Conservation (phyloP, 495 filamentous ascomycete genomes). For the Podospora pseudocomata region DNA sequence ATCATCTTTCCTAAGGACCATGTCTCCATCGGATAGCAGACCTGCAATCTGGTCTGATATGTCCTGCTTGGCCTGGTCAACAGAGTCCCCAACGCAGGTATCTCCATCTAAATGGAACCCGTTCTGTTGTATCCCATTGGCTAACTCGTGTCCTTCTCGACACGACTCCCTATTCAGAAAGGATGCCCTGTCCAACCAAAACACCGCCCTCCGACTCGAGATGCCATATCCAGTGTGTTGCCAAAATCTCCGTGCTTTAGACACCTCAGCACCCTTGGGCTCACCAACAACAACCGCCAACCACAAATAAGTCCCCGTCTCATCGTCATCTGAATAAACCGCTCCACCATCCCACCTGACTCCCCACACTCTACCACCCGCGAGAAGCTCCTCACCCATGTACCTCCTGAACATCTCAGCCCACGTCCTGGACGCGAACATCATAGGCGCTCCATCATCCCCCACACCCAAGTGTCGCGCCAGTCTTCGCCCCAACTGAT, state of each 20-base stretch:
- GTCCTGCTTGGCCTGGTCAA: neutral
- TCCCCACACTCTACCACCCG: neutral
- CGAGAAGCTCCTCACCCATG: neutral
- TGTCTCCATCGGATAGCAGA: neutral
- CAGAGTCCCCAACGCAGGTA: neutral
- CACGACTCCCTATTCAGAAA: neutral
- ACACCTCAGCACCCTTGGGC: constrained; percentile 16
- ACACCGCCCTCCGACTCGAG: constrained; percentile 25
- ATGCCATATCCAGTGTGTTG: constrained; percentile 33
- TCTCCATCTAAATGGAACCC: neutral
- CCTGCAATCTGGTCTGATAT: neutral
- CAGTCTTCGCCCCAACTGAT: constrained; percentile 9
- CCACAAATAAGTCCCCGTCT: neutral
- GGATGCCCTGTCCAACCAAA: constrained; percentile 18
- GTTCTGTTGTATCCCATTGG: neutral
- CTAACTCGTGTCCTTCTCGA: neutral
- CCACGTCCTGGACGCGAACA: neutral
- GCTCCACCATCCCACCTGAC: neutral
- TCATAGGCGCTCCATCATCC: neutral
- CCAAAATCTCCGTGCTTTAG: constrained; percentile 24
- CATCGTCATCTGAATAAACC: neutral
- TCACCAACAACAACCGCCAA: neutral
- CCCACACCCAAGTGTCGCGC: neutral
- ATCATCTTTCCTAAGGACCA: neutral
- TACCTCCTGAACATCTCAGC: neutral